Evolutionary conservation across 176 grass and related monocot species (phyloP).

Genomic region (Microstegium vimineum): DNA sequence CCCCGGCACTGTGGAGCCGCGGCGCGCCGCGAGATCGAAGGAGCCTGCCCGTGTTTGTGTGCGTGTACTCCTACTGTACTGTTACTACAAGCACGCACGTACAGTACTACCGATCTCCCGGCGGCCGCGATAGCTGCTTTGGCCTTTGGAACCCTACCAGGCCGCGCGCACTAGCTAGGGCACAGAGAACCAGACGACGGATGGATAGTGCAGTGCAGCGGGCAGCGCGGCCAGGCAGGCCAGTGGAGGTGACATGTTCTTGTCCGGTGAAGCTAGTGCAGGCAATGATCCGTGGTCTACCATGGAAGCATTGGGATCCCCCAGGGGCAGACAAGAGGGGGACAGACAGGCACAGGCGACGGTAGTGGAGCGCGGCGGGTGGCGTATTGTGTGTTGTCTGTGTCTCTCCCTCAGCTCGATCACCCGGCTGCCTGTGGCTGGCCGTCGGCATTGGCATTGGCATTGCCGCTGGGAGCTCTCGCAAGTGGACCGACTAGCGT

Average conservation of each 20-base stretch:
- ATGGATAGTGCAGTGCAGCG: background rate
- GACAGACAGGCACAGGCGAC: slow-evolving; percentile 37
- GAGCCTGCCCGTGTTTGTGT: background rate
- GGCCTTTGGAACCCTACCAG: slow-evolving; percentile 34
- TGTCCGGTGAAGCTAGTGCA: slow-evolving; percentile 46
- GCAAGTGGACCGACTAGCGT: background rate
- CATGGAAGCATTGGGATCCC: slow-evolving; percentile 37
- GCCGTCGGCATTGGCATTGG: slow-evolving; percentile 40
- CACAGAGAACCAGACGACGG: slow-evolving; percentile 19
- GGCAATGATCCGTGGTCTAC: slow-evolving; percentile 44
- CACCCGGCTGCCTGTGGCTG: background rate
- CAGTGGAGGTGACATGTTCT: slow-evolving; percentile 42
- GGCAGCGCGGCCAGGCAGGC: background rate
- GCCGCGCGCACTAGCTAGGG: slow-evolving; percentile 20
- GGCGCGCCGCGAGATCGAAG: too few relatives aligned
- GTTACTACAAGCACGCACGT: background rate
- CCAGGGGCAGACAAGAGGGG: slow-evolving; percentile 47
- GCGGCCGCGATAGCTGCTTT: background rate
- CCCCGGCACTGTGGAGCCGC: slow-evolving; percentile 33
- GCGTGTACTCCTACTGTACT: background rate
- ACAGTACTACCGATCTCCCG: too few relatives aligned
- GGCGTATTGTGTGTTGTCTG: background rate
- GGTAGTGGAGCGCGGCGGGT: slow-evolving; percentile 33
- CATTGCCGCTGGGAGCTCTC: slow-evolving; percentile 15
- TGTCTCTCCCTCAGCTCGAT: background rate